These are phyloP conservation scores for Diaporthe velutina DNA, from an alignment of 2,329 filamentous ascomycete species.

Conservation along the genomic window DNA sequence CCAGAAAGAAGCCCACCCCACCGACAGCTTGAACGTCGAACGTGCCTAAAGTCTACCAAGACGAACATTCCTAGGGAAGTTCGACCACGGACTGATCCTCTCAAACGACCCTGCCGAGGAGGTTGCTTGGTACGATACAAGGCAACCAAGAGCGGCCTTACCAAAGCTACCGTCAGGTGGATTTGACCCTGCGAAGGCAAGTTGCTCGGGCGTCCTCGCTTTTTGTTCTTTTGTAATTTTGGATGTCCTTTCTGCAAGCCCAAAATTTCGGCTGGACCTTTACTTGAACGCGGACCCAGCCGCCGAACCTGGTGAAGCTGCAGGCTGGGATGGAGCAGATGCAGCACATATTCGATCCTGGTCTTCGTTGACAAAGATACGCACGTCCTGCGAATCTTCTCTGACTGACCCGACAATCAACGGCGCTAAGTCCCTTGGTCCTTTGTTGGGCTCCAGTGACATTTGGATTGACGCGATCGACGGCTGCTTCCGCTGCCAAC, in stretches of 20 bases:
- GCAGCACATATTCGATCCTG: background rate
- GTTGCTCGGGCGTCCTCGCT: background rate
- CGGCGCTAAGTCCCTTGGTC: conserved; percentile 16
- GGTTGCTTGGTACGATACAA: background rate
- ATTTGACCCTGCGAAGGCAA: background rate
- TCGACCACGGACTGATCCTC: background rate
- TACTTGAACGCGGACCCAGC: background rate
- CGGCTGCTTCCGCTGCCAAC: conserved; percentile 30
- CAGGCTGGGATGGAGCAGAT: background rate
- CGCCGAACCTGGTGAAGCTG: background rate
- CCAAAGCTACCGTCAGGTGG: background rate
- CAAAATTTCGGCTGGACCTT: background rate
- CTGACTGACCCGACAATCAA: conserved; percentile 13
- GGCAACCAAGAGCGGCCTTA: background rate
- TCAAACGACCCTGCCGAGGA: background rate
- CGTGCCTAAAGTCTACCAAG: background rate
- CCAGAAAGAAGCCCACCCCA: background rate
- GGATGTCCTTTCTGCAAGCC: background rate
- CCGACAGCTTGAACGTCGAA: conserved; percentile 13
- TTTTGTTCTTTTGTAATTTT: background rate
- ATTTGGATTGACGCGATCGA: conserved; percentile 28
- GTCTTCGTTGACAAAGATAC: conserved; percentile 12
- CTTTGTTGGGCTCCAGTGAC: background rate
- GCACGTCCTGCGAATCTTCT: conserved; percentile 1
- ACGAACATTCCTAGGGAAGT: background rate